Conservation (phyloP, 345 rosid species). For the Salix udensis region DNA sequence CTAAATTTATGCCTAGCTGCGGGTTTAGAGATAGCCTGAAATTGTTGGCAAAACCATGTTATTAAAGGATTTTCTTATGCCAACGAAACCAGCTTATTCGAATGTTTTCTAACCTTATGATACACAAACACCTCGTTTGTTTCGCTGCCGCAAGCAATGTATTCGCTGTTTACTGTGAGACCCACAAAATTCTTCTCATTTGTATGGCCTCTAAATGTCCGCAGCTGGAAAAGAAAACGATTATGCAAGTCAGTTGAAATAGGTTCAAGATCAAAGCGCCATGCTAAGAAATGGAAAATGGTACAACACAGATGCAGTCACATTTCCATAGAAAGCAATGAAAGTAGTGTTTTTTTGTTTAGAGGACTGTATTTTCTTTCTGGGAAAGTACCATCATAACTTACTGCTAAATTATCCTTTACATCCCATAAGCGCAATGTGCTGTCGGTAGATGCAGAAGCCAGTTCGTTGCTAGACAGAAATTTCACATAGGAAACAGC, state of each 20-base stretch:
- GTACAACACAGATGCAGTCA: not conserved
- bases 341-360: too few species aligned
- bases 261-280: not conserved
- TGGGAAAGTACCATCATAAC: conserved; percentile 14
- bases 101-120: conserved; percentile 58
- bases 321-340: conserved; percentile 1
- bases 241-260: not conserved
- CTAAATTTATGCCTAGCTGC: conserved; percentile 72
- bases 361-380: not conserved
- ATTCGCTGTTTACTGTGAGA: conserved; percentile 69
- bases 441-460: conserved; percentile 94
- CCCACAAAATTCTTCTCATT: conserved; percentile 93
- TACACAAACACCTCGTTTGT: conserved; percentile 84
- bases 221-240: conserved; percentile 44
- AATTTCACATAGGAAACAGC: conserved; percentile 87
- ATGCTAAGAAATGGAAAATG: not conserved
- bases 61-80: not conserved
- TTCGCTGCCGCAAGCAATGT: conserved; percentile 89
- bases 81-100: not conserved
- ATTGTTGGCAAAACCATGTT: not conserved
- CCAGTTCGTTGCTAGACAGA: conserved; percentile 74
- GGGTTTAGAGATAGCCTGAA: conserved; percentile 77
- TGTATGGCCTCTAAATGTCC: conserved; percentile 74
- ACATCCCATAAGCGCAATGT: conserved; percentile 89
- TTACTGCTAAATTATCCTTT: conserved; percentile 67